A percentile compares a stretch with the other conserved stretches of the same genome.
phyloP scores from a whole-genome alignment of 2,329 filamentous ascomycete genomes.

The Ophiocordyceps australis region DNA sequence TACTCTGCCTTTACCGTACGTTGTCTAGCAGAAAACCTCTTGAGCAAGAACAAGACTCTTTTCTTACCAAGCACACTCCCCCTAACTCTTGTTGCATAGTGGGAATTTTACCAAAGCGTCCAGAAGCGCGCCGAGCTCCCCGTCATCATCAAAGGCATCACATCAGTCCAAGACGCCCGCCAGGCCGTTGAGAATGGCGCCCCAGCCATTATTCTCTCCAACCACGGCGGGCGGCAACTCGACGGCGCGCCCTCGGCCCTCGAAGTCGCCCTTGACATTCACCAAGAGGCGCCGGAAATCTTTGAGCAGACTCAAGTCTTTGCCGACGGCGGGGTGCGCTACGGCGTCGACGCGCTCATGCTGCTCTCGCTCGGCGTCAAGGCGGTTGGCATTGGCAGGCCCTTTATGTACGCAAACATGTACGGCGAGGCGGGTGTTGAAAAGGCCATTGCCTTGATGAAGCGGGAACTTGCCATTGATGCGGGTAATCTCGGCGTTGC shows the following conservation, averaged over 20 bases:
- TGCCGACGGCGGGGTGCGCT: slow-evolving; percentile 23
- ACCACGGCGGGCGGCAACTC: slow-evolving; percentile 23
- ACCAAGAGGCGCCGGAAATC: slow-evolving; percentile 16
- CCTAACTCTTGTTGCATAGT: too few relatives aligned
- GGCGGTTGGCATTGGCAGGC: slow-evolving; percentile 26
- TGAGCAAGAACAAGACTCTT: not conserved
- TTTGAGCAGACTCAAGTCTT: slow-evolving; percentile 19
- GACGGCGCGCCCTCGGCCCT: slow-evolving; percentile 18
- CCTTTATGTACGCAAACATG: slow-evolving; percentile 33
- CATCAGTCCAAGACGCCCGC: slow-evolving; percentile 15
- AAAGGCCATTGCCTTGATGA: slow-evolving; percentile 23
- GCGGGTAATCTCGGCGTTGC: slow-evolving; percentile 22
- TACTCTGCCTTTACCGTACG: slow-evolving; percentile 3
- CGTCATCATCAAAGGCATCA: slow-evolving; percentile 21
- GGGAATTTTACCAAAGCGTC: slow-evolving; percentile 18
- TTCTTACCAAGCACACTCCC: too few relatives aligned
- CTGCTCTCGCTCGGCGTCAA: slow-evolving; percentile 23
- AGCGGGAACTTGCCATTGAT: slow-evolving; percentile 27
- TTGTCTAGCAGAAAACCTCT: not conserved
- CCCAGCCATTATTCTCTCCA: slow-evolving; percentile 19
- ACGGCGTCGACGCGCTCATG: slow-evolving; percentile 22
- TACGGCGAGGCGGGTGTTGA: slow-evolving; percentile 29
- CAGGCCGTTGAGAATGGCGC: slow-evolving; percentile 13
- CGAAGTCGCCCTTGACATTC: slow-evolving; percentile 19
- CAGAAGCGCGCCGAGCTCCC: slow-evolving; percentile 16